phyloP scores from a whole-genome alignment of 352 stramenopile species.

The Sclerospora graminicola region DNA sequence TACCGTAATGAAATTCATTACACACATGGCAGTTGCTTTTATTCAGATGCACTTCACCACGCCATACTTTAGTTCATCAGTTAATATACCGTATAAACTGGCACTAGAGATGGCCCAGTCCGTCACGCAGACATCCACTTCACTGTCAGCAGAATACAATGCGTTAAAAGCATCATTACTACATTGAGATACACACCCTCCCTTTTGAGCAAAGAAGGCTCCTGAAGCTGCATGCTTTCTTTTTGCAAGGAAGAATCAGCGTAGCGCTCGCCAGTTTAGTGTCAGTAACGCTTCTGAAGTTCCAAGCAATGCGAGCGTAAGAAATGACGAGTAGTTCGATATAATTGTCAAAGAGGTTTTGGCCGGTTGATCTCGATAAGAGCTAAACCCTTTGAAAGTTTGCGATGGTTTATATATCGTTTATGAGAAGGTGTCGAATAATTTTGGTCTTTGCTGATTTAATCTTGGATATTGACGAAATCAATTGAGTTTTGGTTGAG shows the following conservation, averaged over 20 bases:
- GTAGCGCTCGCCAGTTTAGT: slow-evolving; percentile 70
- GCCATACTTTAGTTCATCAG: slow-evolving; percentile 68
- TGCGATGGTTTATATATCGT: no score
- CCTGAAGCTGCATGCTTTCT: slow-evolving; percentile 78
- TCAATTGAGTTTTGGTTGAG: no score
- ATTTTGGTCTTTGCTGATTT: no score
- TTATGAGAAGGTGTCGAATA: no score
- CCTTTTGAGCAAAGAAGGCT: slow-evolving; percentile 95
- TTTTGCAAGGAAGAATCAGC: slow-evolving; percentile 85
- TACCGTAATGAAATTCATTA: no score
- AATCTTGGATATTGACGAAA: no score
- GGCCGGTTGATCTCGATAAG: no score
- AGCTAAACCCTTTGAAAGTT: no score
- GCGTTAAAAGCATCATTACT: background rate
- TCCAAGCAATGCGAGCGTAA: slow-evolving; percentile 89
- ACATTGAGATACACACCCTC: slow-evolving; percentile 52
- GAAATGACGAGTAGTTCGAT: slow-evolving; percentile 93
- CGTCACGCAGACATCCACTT: slow-evolving; percentile 94
- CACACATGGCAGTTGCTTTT: no score
- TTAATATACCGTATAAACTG: slow-evolving; percentile 90
- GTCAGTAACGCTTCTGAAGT: slow-evolving; percentile 63
- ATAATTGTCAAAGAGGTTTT: no score
- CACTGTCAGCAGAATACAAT: slow-evolving; percentile 25
- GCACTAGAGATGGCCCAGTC: slow-evolving; percentile 95
- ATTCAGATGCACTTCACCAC: slow-evolving; percentile 80